phyloP scores from a whole-genome alignment of 192 early-diverging fungal genomes.

The Lunasporangiospora selenospora region DNA sequence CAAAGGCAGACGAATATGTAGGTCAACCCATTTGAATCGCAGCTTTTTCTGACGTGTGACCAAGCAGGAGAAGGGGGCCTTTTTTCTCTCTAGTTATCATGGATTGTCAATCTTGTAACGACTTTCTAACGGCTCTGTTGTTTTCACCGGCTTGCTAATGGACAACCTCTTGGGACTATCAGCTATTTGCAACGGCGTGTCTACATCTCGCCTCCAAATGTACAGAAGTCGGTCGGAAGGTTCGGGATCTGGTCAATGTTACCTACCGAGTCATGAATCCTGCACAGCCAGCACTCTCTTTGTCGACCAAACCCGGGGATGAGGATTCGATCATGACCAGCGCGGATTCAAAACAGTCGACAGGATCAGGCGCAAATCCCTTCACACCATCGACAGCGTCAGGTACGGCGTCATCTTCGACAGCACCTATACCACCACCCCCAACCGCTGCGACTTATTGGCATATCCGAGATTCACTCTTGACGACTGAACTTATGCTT shows the following conservation, averaged over 20 bases:
- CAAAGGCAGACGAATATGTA: slow-evolving; percentile 44
- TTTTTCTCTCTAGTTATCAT: no score
- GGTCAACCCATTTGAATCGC: background rate
- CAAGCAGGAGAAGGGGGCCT: no score
- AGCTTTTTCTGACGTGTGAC: slow-evolving; percentile 5
- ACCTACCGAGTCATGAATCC: slow-evolving; percentile 48
- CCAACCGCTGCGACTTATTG: slow-evolving; percentile 51
- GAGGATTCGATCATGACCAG: slow-evolving; percentile 37
- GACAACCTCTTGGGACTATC: no score
- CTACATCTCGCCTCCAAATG: slow-evolving; percentile 59
- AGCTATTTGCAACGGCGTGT: slow-evolving; percentile 62
- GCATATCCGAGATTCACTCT: slow-evolving; percentile 52
- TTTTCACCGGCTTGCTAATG: no score
- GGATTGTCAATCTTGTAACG: no score
- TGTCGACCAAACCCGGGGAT: slow-evolving; percentile 26
- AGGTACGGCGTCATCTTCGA: background rate
- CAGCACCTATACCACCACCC: slow-evolving; percentile 26
- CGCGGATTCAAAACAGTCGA: slow-evolving; percentile 28
- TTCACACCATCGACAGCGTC: background rate
- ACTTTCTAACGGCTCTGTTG: no score
- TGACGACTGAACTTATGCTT: slow-evolving; percentile 58
- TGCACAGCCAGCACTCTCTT: slow-evolving; percentile 16
- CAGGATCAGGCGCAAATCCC: slow-evolving; percentile 7
- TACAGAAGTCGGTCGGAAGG: slow-evolving; percentile 58
- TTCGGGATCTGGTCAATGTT: slow-evolving; percentile 62